phyloP scores from a whole-genome alignment of 2,329 filamentous ascomycete species.

The Colletotrichum kahawae region DNA sequence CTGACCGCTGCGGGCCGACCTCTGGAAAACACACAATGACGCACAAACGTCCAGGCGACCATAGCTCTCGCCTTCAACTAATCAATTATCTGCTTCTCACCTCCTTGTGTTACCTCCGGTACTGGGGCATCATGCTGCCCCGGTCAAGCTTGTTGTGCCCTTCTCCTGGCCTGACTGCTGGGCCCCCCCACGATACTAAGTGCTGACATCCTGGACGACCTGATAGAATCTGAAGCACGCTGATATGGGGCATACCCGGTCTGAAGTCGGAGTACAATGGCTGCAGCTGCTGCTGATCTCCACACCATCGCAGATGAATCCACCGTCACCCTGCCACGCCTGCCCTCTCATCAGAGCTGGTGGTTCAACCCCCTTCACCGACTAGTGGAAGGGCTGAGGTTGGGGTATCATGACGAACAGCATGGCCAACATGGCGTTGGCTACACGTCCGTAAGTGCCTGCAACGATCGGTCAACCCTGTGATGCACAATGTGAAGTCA shows the following conservation, averaged over 20 bases:
- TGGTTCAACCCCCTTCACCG: constrained; percentile 8
- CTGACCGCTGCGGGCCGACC: constrained; percentile 6
- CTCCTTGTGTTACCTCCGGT: constrained; percentile 2
- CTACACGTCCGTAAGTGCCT: background rate
- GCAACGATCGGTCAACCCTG: background rate
- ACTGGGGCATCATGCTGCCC: background rate
- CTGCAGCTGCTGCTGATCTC: constrained; percentile 12
- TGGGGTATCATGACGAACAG: background rate
- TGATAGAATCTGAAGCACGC: background rate
- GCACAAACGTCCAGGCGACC: constrained; percentile 13
- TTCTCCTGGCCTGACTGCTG: background rate
- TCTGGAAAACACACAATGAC: constrained; percentile 2
- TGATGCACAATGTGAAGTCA: background rate
- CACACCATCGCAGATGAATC: constrained; percentile 5
- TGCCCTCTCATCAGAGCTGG: background rate
- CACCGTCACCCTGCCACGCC: constrained; percentile 3
- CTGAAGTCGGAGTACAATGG: constrained; percentile 11
- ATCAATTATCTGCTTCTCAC: constrained; percentile 8
- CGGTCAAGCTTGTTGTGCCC: background rate
- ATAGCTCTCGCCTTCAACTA: constrained; percentile 15
- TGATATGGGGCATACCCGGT: background rate
- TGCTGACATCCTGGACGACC: background rate
- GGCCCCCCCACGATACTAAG: background rate
- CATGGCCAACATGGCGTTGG: background rate
- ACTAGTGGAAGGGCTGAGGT: background rate